A percentile compares a stretch with the other conserved stretches of the same genome.
Conservation (phyloP, 768 basidiomycete species). For the Tubosaeta brunneosetosa region DNA sequence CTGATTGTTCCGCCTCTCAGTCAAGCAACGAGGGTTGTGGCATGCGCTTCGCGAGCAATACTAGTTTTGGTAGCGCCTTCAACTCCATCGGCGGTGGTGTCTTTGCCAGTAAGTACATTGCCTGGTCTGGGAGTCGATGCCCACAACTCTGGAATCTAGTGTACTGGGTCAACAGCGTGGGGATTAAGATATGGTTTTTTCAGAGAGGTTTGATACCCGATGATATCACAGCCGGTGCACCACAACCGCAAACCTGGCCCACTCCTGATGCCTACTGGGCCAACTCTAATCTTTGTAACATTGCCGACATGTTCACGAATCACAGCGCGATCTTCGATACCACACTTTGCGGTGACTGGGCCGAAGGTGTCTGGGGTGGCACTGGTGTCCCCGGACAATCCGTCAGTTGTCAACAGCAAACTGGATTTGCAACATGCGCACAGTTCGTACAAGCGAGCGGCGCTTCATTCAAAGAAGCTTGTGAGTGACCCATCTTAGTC, state of each 20-base stretch:
- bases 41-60: conserved; percentile 51
- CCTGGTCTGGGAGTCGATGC: not conserved
- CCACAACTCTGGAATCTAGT: conserved; percentile 6
- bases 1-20: conserved; percentile 65
- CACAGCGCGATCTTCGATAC: conserved; percentile 83
- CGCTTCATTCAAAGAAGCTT: conserved; percentile 66
- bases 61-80: conserved; percentile 81
- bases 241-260: conserved; percentile 75
- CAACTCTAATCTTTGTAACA: conserved; percentile 59
- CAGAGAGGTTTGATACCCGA: conserved; percentile 64
- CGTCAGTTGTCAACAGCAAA: conserved; percentile 78
- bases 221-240: conserved; percentile 71
- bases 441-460: conserved; percentile 74
- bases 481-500: conserved; percentile 43
- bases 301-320: conserved; percentile 71
- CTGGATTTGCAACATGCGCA: conserved; percentile 77
- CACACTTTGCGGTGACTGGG: conserved; percentile 91
- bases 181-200: conserved; percentile 83
- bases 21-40: conserved; percentile 83
- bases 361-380: conserved; percentile 67
- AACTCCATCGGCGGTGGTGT: conserved; percentile 84
- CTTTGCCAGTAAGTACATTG: conserved; percentile 68
- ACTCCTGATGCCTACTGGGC: conserved; percentile 76
- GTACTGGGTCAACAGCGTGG: conserved; percentile 49
- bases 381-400: conserved; percentile 80